Evolutionary conservation across 306 rosid species (phyloP).

Genomic region (Mimosa bimucronata): DNA sequence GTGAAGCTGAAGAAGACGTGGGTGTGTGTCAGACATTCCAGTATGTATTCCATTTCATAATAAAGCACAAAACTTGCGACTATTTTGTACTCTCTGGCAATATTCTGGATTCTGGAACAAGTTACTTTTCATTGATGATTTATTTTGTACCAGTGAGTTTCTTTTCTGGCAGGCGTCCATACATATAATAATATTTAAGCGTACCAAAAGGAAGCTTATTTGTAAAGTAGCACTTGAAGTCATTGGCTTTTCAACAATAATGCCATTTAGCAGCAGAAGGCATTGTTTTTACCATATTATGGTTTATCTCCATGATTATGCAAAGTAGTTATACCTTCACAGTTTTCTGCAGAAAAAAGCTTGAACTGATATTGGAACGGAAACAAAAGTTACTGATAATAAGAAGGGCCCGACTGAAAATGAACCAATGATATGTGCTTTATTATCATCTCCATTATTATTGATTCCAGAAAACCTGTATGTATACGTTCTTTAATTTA

Average conservation of each 20-base stretch:
- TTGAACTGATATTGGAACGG: neutral
- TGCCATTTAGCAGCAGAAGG: neutral
- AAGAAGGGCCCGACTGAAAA: neutral
- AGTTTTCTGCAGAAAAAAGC: neutral
- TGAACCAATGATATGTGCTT: neutral
- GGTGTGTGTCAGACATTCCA: constrained; percentile 4
- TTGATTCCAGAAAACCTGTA: neutral
- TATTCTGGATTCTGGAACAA: neutral
- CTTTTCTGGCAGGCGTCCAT: neutral
- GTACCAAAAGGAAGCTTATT: constrained; percentile 2
- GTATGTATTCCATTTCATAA: neutral
- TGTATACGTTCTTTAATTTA: neutral
- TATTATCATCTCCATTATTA: neutral
- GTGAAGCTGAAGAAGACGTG: neutral
- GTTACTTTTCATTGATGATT: neutral
- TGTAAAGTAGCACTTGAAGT: neutral
- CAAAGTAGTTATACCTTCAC: constrained; percentile 7
- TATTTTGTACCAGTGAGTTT: no score
- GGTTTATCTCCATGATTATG: neutral
- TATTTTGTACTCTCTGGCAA: constrained; percentile 10
- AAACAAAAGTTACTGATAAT: neutral
- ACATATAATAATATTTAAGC: neutral
- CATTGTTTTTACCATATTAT: neutral
- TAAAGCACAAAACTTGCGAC: neutral
- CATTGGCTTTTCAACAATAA: neutral